These are phyloP conservation scores for Lathyrus tuberosus DNA, from an alignment of 306 rosid genomes.

Conservation along the genomic window DNA sequence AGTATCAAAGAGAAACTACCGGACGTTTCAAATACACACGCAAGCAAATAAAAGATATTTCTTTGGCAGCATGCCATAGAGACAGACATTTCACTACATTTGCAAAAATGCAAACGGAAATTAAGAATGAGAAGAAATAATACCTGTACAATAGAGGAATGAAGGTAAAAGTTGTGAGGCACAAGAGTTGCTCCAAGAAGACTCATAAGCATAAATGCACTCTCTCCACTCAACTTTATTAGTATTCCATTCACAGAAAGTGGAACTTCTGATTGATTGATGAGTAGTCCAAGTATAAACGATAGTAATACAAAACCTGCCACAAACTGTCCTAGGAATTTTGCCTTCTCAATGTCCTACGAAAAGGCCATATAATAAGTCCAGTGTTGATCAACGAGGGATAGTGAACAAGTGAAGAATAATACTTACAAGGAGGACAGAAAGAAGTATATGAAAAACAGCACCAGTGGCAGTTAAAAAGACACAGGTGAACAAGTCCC, in stretches of 20 bases:
- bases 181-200: conserved; percentile 93
- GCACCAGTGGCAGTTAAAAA: conserved; percentile 73
- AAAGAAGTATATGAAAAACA: conserved; percentile 64
- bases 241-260: conserved; percentile 65
- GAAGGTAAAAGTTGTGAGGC: conserved; percentile 95
- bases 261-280: conserved; percentile 71
- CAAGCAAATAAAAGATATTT: conserved; percentile 5
- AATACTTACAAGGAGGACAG: conserved; percentile 71
- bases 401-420: conserved; percentile 21
- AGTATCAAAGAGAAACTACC: conserved; percentile 23
- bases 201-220: conserved; percentile 85
- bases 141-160: conserved; percentile 95
- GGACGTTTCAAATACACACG: conserved; percentile 11
- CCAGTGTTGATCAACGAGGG: conserved; percentile 6
- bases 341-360: conserved; percentile 69
- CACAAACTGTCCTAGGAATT: conserved; percentile 54
- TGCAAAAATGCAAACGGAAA: conserved; percentile 1
- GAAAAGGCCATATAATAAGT: conserved; percentile 43
- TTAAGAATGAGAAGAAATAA: conserved; percentile 37
- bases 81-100: conserved; percentile 1
- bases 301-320: conserved; percentile 67
- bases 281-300: conserved; percentile 64
- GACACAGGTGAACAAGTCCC: conserved; percentile 95
- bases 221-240: conserved; percentile 81
- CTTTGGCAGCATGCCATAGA: neutral